Evolutionary conservation across 1,139 yeast genomes (phyloP), one percentile per base, ranked within the genome.

Genomic region (Zygosaccharomyces sapae): DNA sequence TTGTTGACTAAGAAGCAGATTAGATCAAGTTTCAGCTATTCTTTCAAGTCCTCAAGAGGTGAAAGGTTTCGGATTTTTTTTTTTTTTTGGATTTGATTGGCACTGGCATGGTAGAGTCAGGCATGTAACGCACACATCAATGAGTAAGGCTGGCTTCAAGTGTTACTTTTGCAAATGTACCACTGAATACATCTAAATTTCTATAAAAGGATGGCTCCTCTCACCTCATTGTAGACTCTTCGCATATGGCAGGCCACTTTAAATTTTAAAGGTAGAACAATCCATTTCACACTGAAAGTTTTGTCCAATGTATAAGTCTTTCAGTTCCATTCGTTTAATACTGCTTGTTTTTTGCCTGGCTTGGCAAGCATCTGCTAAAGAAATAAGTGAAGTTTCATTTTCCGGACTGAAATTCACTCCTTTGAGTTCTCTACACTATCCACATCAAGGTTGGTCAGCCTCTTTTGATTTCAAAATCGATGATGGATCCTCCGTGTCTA

Each of bases 371-470:
- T 34, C 34, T 9, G 65, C 64, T 30, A 46, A 53, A 16, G 55
- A 51, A 36, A 49, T 57, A 9, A 25, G 42, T 2, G 33, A 34
- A 2, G 41, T 58, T 38, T 37, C 48, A 6, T 58, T 56, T 43
- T 56, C 60, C 1, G 52, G 55, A 6, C 47, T 63, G 33, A 48
- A 55, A 2, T 38, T 64, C 20, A 41, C 53, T 30, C 56, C 63
- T 25, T 52, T 54, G 16, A 49, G 56, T 8, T 55, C 55, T 4
- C 43, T 46, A 4, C 47, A 46, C 25, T 49, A 48, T 30, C 72
- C 72, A 9, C 56, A 58, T 24, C 53, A 56, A 41, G 65, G 67
- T 29, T 69, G 72, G 72, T 51, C 55, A 8, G 65, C 66, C 10
- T 49, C 57, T 1, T 53, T 69, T 19, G 62, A 56, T 12, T 69